A percentile compares a stretch with the other conserved stretches of the same genome.
Conservation (phyloP, 2,329 filamentous ascomycete genomes). For the Thelonectria blattea region DNA sequence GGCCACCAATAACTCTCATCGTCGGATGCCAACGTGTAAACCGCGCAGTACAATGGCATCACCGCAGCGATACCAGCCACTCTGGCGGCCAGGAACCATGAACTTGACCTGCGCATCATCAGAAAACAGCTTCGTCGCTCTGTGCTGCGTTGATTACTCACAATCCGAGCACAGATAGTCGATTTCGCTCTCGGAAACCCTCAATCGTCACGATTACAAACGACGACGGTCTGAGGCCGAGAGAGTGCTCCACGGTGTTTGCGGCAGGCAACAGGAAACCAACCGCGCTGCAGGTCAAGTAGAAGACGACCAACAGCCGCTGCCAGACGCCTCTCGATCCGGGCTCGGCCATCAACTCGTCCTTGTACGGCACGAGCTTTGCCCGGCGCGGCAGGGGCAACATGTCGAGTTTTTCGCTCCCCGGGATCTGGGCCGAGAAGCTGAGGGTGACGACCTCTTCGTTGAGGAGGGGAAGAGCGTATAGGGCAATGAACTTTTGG, state of each 20-base stretch:
- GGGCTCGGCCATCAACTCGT: slow-evolving; percentile 13
- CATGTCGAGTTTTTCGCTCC: slow-evolving; percentile 13
- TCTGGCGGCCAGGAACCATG: slow-evolving; percentile 19
- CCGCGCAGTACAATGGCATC: slow-evolving; percentile 25
- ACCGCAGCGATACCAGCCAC: slow-evolving; percentile 12
- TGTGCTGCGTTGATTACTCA: background rate
- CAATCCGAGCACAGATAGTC: background rate
- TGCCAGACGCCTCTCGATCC: background rate
- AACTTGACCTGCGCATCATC: slow-evolving; percentile 1
- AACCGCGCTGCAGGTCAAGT: background rate
- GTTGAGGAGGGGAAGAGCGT: slow-evolving; percentile 10
- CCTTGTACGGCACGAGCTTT: slow-evolving; percentile 18
- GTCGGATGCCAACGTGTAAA: slow-evolving; percentile 16
- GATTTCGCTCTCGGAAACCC: too few species aligned
- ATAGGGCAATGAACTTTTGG: slow-evolving; percentile 7
- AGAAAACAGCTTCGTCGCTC: background rate
- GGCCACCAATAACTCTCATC: slow-evolving; percentile 24
- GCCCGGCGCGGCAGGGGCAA: background rate
- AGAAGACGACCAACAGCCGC: slow-evolving; percentile 15
- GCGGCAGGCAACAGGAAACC: too few species aligned
- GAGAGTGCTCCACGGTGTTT: too few species aligned
- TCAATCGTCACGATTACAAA: too few species aligned
- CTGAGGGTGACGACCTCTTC: slow-evolving; percentile 14
- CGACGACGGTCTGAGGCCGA: too few species aligned
- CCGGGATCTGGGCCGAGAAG: slow-evolving; percentile 20